Conservation (phyloP, 2,329 filamentous ascomycete genomes). For the Myriosclerotinia curreyana region DNA sequence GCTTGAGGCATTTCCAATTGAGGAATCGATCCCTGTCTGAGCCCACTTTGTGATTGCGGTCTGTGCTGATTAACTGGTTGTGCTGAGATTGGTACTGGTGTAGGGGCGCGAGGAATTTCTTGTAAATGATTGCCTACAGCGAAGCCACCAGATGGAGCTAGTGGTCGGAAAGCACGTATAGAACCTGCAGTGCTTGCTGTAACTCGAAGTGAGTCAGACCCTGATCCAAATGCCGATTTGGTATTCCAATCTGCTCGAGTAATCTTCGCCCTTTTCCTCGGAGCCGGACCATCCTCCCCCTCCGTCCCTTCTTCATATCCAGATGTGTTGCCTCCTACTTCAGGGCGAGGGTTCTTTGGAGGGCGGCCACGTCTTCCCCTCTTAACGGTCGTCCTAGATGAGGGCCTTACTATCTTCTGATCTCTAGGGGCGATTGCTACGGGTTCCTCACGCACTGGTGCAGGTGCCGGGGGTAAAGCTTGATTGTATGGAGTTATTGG, state of each 20-base stretch:
- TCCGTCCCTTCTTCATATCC: constrained; percentile 65
- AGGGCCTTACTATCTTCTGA: constrained; percentile 34
- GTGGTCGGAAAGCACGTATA: constrained; percentile 77
- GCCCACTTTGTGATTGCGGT: constrained; percentile 45
- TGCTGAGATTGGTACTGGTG: constrained; percentile 59
- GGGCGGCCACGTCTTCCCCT: constrained; percentile 31
- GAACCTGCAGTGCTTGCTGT: constrained; percentile 87
- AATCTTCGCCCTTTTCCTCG: constrained; percentile 75
- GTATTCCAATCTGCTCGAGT: constrained; percentile 71
- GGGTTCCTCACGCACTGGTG: constrained; percentile 25
- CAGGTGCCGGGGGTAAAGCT: constrained; percentile 24
- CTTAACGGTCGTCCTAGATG: constrained; percentile 36
- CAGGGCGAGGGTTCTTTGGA: constrained; percentile 38
- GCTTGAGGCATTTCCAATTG: constrained; percentile 39
- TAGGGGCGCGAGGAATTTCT: constrained; percentile 72
- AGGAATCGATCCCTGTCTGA: constrained; percentile 61
- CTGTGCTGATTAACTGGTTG: constrained; percentile 39
- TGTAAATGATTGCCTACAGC: constrained; percentile 58
- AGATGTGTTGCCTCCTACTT: constrained; percentile 60
- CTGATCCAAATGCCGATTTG: constrained; percentile 67
- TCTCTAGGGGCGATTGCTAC: constrained; percentile 23
- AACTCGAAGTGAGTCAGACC: constrained; percentile 79
- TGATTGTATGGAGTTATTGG: constrained; percentile 26
- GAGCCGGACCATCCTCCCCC: constrained; percentile 41
- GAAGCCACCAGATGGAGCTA: constrained; percentile 50